Percentiles rank a stretch among this genome's conserved stretches.
Conservation (phyloP, 1,284 basidiomycete genomes). For the Cutaneotrichosporon sp. region DNA sequence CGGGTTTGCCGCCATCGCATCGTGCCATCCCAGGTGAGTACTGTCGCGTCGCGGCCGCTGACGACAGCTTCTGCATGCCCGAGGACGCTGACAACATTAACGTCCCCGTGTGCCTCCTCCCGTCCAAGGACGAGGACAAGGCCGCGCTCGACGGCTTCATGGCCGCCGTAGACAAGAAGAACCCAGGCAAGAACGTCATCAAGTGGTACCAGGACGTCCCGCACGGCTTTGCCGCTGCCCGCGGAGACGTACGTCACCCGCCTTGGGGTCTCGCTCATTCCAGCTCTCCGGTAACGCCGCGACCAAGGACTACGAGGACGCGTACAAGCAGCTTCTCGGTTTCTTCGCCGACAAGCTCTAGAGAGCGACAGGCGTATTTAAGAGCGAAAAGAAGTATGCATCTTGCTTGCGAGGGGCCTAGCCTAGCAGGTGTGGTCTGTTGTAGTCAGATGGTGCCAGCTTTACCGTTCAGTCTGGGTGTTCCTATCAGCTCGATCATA, state of each 20-base stretch:
- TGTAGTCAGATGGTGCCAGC: not conserved
- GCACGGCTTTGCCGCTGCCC: constrained; percentile 50
- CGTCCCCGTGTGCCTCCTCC: constrained; percentile 47
- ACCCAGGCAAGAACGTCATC: constrained; percentile 43
- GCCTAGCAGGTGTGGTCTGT: not conserved
- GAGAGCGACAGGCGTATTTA: not conserved
- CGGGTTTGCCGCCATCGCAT: constrained; percentile 33
- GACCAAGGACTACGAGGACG: constrained; percentile 25
- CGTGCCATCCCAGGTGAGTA: constrained; percentile 44
- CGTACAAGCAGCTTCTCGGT: constrained; percentile 22
- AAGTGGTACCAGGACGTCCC: constrained; percentile 43
- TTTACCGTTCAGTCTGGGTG: not conserved
- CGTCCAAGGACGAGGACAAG: constrained; percentile 48
- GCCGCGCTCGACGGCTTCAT: constrained; percentile 37
- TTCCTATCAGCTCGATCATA: too few species aligned
- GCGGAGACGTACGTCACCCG: constrained; percentile 39
- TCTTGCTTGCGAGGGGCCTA: too few species aligned
- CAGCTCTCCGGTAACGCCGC: constrained; percentile 25
- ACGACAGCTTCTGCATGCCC: constrained; percentile 36
- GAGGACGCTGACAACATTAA: constrained; percentile 46
- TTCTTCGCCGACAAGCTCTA: constrained; percentile 26
- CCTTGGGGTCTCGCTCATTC: not conserved
- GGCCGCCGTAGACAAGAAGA: constrained; percentile 38
- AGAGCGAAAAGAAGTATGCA: not conserved
- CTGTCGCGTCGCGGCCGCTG: not conserved